Conservation (phyloP, 78 protist species). For the Dictyostelium firmibasis region DNA sequence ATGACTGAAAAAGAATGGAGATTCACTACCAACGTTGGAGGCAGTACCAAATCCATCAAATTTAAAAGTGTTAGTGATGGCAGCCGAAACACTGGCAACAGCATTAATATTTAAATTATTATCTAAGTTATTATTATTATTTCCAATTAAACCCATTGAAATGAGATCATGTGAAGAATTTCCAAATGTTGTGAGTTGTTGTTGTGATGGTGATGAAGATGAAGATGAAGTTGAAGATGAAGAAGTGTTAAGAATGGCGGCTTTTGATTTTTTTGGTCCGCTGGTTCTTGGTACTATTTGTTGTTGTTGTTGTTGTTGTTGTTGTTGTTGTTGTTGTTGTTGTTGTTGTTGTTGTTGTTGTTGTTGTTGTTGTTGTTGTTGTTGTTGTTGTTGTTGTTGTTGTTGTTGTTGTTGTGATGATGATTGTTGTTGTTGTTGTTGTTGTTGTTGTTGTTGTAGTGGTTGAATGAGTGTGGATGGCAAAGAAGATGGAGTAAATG, state of each 20-base stretch:
- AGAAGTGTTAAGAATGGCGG: not conserved
- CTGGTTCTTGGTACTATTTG: not conserved
- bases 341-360: not conserved
- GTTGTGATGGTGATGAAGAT: too few relatives aligned
- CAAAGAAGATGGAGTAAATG: not conserved
- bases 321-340: not conserved
- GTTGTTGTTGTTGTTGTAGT: not conserved
- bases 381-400: not conserved
- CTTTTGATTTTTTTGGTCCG: not conserved
- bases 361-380: not conserved
- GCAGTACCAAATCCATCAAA: not conserved
- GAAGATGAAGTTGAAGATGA: too few relatives aligned
- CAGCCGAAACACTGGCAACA: not conserved
- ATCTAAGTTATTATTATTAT: not conserved
- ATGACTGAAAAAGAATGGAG: not conserved
- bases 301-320: constrained; percentile 21
- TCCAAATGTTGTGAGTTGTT: constrained; percentile 9
- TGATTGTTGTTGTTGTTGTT: not conserved
- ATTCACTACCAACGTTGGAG: not conserved
- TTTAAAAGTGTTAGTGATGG: not conserved
- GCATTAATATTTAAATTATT: not conserved
- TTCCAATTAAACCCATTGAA: constrained; percentile 10
- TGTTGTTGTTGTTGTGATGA: not conserved
- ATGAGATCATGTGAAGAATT: not conserved
- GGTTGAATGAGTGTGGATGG: not conserved